Base-by-base conservation (phyloP, 2,329 filamentous ascomycete species). In the Ophiostoma montium region DNA sequence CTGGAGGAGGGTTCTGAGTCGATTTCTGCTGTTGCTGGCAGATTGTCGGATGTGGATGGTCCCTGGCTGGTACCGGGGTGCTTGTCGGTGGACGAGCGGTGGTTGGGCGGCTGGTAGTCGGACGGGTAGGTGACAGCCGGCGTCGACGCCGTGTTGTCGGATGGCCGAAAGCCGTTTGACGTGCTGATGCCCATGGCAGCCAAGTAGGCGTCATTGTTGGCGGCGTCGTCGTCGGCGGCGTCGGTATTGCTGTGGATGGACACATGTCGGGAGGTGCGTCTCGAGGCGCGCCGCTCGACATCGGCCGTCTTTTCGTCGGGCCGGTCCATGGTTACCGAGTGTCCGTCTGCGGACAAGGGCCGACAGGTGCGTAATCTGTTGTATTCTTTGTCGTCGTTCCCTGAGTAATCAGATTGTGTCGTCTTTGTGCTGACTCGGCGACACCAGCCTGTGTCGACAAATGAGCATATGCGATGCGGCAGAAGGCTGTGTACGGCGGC, bases 221-320 rank as follows among this genome's bases (percentile, higher is more conserved):
- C 15, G 8, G 27, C 27, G 21, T 52, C 47, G 31, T 46, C 19
- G 23, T 53, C 53, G 9, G 35, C 41, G 8, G 44, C 19, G 23
- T 53, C 53, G 9, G 35, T 41, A 6, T 27, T 38, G 21, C 38
- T 21, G 13, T 52, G 47, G 8, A 53, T n/a, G 1, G 55, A 57
- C 4, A 53, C 19, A 1, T 46, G 23, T 7, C 52, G 30, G 18
- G 55, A 58, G n/a, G 45, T 32, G 16, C 54, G 53, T 30, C 46
- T 27, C 18, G 57, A 55, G 23, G 50, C 48, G 33, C 53, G 53
- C 33, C 55, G 51, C 43, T 57, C 57, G 21, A 57, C 49, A 7
- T 54, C 56, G 31, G 51, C 19, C 13, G 52, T 38, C 45, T 57
- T 57, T 13, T 47, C 42, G 38, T 54, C 48, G 27, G 45, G 23